Conservation (phyloP, 2,329 filamentous ascomycete species). For the Venturia aucupariae region DNA sequence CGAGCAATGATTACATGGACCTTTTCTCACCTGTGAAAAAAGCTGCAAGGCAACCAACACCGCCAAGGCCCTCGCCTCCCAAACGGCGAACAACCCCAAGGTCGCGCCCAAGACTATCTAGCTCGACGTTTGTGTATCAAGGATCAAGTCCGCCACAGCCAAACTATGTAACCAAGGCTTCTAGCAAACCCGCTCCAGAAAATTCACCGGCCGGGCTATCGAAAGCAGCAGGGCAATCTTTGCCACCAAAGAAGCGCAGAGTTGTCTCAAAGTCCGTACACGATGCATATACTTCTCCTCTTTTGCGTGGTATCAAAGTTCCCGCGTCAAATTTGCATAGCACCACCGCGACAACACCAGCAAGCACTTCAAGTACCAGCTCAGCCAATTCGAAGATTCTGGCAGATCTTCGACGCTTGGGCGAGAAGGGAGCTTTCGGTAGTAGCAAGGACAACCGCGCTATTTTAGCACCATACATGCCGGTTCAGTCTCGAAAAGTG, state of each 20-base stretch:
- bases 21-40: conserved; percentile 28
- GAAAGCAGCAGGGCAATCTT: background rate
- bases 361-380: background rate
- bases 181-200: background rate
- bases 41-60: conserved; percentile 6
- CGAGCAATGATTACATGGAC: conserved; percentile 21
- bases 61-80: conserved; percentile 10
- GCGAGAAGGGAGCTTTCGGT: background rate
- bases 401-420: conserved; percentile 19
- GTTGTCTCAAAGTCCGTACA: background rate
- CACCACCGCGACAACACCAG: background rate
- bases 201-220: background rate
- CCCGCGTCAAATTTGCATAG: background rate
- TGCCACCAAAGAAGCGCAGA: background rate
- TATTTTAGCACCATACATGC: conserved; percentile 13
- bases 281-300: conserved; percentile 5
- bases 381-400: conserved; percentile 19
- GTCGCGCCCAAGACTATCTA: conserved; percentile 25
- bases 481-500: conserved; percentile 1
- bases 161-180: background rate
- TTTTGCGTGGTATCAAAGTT: conserved; percentile 8
- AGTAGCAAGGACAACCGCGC: conserved; percentile 6
- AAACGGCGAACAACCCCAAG: conserved; percentile 18
- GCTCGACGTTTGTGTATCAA: conserved; percentile 24
- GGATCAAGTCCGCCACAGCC: conserved; percentile 1